phyloP scores from a whole-genome alignment of 331 rosid genomes.

The Quercus lobata region DNA sequence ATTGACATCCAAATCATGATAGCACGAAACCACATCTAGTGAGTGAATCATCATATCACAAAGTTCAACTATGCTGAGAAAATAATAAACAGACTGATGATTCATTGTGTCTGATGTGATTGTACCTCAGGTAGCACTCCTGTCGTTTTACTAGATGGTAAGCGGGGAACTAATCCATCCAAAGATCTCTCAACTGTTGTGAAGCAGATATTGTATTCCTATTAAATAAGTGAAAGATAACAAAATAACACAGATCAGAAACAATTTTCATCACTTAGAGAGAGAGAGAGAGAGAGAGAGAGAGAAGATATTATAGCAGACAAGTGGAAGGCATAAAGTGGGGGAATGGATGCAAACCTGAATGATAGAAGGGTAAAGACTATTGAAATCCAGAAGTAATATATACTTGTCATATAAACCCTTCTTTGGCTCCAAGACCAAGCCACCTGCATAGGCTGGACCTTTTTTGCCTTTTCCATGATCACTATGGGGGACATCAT shows the following conservation, averaged over 20 bases:
- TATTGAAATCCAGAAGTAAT: constrained; percentile 90
- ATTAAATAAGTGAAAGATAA: constrained; percentile 20
- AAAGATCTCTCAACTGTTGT: constrained; percentile 84
- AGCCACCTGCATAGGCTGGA: constrained; percentile 88
- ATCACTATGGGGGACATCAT: constrained; percentile 44
- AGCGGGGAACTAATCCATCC: constrained; percentile 61
- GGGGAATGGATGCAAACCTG: constrained; percentile 46
- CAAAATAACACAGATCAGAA: constrained; percentile 14
- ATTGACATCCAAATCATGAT: neutral
- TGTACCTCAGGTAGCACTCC: constrained; percentile 97
- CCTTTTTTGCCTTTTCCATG: constrained; percentile 73
- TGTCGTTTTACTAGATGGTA: constrained; percentile 60
- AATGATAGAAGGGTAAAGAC: constrained; percentile 97
- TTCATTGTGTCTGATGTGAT: constrained; percentile 3
- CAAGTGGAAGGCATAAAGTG: neutral
- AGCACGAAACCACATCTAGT: neutral
- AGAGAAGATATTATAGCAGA: constrained; percentile 1
- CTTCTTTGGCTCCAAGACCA: constrained; percentile 94
- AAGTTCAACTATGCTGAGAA: neutral
- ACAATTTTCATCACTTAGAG: constrained; percentile 18
- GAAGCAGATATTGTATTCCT: constrained; percentile 97
- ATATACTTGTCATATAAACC: constrained; percentile 94
- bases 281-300: neutral
- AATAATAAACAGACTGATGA: neutral
- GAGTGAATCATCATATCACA: neutral